These are phyloP conservation scores for Yarrowia osloensis DNA, from an alignment of 805 yeast genomes.

Conservation along the genomic window DNA sequence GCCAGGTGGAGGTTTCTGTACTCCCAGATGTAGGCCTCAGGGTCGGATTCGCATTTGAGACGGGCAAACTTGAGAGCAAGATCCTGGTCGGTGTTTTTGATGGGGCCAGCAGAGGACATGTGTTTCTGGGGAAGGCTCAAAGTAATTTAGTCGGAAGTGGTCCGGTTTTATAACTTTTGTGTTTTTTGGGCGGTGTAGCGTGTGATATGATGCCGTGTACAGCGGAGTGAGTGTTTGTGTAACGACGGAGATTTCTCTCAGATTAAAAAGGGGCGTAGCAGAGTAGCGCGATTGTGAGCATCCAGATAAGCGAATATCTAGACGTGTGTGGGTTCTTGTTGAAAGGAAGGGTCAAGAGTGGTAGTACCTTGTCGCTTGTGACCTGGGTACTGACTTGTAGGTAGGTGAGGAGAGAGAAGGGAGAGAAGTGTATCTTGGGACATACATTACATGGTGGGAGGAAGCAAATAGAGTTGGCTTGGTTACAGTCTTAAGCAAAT, in stretches of 20 bases:
- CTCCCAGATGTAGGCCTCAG: constrained; percentile 30
- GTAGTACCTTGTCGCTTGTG: constrained; percentile 14
- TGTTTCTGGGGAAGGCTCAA: background rate
- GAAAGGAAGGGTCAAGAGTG: background rate
- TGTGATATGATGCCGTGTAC: constrained; percentile 2
- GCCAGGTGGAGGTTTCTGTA: constrained; percentile 30
- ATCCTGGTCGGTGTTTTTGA: constrained; percentile 27
- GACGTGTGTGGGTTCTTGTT: background rate
- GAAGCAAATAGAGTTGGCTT: background rate
- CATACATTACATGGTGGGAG: constrained; percentile 1
- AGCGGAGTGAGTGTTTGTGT: background rate
- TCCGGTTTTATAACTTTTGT: background rate
- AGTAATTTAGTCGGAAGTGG: background rate
- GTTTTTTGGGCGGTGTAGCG: background rate
- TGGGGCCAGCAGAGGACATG: constrained; percentile 18
- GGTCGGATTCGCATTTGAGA: constrained; percentile 29
- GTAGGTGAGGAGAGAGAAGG: background rate
- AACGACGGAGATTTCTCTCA: constrained; percentile 30
- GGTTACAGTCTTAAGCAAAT: background rate
- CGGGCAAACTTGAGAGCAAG: constrained; percentile 31
- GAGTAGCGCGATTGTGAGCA: constrained; percentile 23
- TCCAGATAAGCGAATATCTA: constrained; percentile 30
- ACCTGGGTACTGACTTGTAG: constrained; percentile 26
- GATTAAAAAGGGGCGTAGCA: constrained; percentile 19
- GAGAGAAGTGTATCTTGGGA: background rate